These are phyloP conservation scores for Beta lomatogona DNA, from an alignment of 179 eudicot genomes.

Conservation along the genomic window DNA sequence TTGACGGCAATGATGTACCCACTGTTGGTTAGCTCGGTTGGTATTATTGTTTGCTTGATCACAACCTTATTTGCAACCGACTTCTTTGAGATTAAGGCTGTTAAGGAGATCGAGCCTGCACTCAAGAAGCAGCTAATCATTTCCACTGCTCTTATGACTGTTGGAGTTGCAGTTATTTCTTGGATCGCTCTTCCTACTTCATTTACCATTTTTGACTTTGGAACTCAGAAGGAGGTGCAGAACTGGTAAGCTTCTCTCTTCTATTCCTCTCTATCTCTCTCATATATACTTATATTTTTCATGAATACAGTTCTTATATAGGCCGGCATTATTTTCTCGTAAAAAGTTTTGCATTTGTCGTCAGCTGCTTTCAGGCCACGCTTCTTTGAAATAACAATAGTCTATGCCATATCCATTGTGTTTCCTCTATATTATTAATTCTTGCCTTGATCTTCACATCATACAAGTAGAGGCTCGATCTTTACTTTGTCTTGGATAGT, in stretches of 20 bases:
- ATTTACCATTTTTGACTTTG: conserved; percentile 86
- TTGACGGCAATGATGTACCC: conserved; percentile 85
- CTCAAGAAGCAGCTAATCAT: conserved; percentile 82
- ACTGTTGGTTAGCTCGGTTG: conserved; percentile 72
- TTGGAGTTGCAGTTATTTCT: conserved; percentile 68
- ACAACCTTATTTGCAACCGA: conserved; percentile 94
- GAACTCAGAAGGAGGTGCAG: conserved; percentile 78
- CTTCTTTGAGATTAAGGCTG: conserved; percentile 84
- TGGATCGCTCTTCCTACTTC: conserved; percentile 81
- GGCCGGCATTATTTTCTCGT: background rate
- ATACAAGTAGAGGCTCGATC: background rate
- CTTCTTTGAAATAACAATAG: background rate
- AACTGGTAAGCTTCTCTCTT: conserved; percentile 59
- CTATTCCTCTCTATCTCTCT: background rate
- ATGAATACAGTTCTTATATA: too few species aligned
- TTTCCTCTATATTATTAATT: background rate
- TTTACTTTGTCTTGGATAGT: background rate
- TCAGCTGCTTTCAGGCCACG: background rate
- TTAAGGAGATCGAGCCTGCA: conserved; percentile 91
- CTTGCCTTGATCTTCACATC: background rate
- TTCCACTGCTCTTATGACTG: conserved; percentile 82
- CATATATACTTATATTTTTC: background rate
- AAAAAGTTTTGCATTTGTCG: background rate
- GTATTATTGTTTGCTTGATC: conserved; percentile 79
- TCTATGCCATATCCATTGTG: background rate